These are phyloP conservation scores for Anastatica hierochuntica DNA, from an alignment of 345 rosid species.

Conservation along the genomic window DNA sequence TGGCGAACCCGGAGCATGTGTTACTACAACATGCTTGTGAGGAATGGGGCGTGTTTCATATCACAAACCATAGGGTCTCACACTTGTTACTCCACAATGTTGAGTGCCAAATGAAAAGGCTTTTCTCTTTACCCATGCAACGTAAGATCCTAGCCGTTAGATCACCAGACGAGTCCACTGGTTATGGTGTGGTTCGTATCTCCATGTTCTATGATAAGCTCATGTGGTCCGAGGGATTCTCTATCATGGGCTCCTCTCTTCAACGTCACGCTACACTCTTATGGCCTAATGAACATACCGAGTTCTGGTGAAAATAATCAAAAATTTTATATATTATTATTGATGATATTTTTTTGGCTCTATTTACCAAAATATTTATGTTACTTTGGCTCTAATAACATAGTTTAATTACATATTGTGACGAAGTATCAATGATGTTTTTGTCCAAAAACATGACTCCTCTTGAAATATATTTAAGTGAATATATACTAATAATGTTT, in stretches of 20 bases:
- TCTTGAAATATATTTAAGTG: too few species aligned
- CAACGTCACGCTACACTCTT: constrained; percentile 48
- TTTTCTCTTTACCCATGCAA: constrained; percentile 52
- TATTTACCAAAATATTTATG: background rate
- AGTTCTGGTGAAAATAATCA: constrained; percentile 60
- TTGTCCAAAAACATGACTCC: too few species aligned
- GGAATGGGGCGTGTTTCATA: constrained; percentile 68
- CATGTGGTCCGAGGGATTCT: constrained; percentile 84
- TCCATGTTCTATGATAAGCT: constrained; percentile 55
- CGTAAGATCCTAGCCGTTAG: constrained; percentile 46
- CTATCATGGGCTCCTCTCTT: constrained; percentile 50
- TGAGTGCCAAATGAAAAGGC: constrained; percentile 31
- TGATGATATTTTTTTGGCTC: background rate
- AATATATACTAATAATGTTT: too few species aligned
- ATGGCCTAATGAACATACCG: constrained; percentile 52
- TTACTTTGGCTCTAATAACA: background rate
- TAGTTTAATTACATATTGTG: background rate
- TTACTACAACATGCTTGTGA: constrained; percentile 48
- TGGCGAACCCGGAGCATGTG: constrained; percentile 27
- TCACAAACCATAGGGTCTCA: constrained; percentile 60
- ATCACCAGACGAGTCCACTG: constrained; percentile 38
- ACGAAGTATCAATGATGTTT: background rate
- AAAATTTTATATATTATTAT: background rate
- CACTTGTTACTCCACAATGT: constrained; percentile 28
- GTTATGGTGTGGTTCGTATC: constrained; percentile 55